Evolutionary conservation across 2,329 filamentous ascomycete species (phyloP).

Genomic region (Hirsutella thompsonii): DNA sequence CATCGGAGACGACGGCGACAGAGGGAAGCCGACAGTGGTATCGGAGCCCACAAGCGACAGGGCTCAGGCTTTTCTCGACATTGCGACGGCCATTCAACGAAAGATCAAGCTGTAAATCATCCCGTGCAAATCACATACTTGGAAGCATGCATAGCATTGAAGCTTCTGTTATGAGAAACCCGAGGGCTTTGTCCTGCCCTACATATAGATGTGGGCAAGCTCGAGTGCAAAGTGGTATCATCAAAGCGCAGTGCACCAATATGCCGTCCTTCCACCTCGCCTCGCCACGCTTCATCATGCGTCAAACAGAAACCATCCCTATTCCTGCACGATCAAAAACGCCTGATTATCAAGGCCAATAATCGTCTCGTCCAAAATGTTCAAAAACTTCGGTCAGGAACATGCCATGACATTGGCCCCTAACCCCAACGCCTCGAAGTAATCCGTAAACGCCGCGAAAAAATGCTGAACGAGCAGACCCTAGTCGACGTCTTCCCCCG

Average conservation of each 20-base stretch:
- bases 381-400: neutral
- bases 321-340: too few species aligned
- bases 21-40: constrained; percentile 81
- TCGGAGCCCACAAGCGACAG: constrained; percentile 67
- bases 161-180: too few species aligned
- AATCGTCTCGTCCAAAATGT: neutral
- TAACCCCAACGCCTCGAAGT: too few species aligned
- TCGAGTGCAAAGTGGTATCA: constrained; percentile 3
- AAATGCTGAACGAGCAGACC: neutral
- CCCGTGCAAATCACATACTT: too few species aligned
- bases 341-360: too few species aligned
- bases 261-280: neutral
- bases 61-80: constrained; percentile 56
- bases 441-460: neutral
- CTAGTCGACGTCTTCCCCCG: constrained; percentile 25
- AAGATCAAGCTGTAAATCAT: constrained; percentile 29
- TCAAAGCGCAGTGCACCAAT: constrained; percentile 1
- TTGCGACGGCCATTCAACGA: constrained; percentile 44
- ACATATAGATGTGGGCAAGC: neutral
- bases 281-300: neutral
- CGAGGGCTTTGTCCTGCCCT: too few species aligned
- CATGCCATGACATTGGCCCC: too few species aligned
- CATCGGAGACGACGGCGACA: constrained; percentile 79
- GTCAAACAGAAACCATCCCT: too few species aligned
- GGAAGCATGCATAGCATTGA: too few species aligned